Percentiles rank a stretch among this genome's conserved stretches.
Conservation (phyloP, 768 basidiomycete genomes). For the Mycena polygramma region DNA sequence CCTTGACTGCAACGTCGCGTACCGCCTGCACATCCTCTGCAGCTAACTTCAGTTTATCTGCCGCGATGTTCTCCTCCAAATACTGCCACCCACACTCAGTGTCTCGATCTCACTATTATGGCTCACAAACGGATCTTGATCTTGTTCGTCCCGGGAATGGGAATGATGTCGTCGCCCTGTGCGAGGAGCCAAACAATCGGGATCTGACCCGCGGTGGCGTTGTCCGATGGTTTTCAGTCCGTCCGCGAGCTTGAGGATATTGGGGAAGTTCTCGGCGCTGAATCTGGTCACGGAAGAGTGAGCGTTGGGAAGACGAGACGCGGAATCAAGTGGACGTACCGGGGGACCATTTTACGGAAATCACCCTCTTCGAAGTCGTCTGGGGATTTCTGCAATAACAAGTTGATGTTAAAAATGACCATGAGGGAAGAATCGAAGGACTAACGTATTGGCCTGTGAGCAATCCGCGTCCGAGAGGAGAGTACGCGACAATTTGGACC, state of each 20-base stretch:
- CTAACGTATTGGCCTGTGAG: constrained; percentile 53
- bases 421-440: not conserved
- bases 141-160: not conserved
- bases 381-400: too few relatives aligned
- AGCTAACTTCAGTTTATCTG: not conserved
- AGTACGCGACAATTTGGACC: constrained; percentile 53
- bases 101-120: too few relatives aligned
- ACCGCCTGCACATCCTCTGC: constrained; percentile 16
- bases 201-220: not conserved
- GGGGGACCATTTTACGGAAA: too few relatives aligned
- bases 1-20: constrained; percentile 7
- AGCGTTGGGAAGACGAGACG: too few relatives aligned
- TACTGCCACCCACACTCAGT: not conserved
- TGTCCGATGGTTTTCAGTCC: not conserved
- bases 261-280: not conserved
- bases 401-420: too few relatives aligned
- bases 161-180: not conserved
- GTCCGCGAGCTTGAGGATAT: not conserved
- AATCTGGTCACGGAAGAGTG: not conserved
- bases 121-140: too few relatives aligned
- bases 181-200: not conserved
- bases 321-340: too few relatives aligned
- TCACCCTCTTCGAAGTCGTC: too few relatives aligned
- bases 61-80: constrained; percentile 2
- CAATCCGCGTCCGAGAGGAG: constrained; percentile 55